Evolutionary conservation across 306 rosid species (phyloP).

Genomic region (Glycine tomentella): DNA sequence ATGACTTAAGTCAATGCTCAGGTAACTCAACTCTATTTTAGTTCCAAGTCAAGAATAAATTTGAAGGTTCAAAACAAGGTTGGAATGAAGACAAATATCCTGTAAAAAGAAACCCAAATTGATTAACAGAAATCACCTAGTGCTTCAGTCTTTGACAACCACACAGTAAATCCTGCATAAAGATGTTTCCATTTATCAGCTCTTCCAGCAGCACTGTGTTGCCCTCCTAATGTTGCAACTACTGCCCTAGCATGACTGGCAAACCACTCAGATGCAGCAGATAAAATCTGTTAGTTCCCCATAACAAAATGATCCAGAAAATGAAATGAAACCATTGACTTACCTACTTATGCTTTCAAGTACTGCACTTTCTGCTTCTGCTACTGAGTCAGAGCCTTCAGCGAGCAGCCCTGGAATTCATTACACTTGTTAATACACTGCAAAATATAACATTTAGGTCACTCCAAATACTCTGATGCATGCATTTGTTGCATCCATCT

Average conservation of each 20-base stretch:
- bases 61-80: slow-evolving; percentile 43
- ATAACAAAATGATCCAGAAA: neutral
- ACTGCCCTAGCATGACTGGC: slow-evolving; percentile 82
- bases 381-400: slow-evolving; percentile 80
- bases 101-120: slow-evolving; percentile 11
- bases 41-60: slow-evolving; percentile 19
- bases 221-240: slow-evolving; percentile 82
- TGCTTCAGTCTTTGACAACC: slow-evolving; percentile 91
- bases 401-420: slow-evolving; percentile 78
- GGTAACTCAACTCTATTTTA: slow-evolving; percentile 10
- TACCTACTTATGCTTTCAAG: slow-evolving; percentile 94
- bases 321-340: slow-evolving; percentile 33
- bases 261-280: slow-evolving; percentile 41
- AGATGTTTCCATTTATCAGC: slow-evolving; percentile 84
- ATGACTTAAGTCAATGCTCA: slow-evolving; percentile 9
- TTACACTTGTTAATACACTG: slow-evolving; percentile 53
- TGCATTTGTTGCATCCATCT: slow-evolving; percentile 14
- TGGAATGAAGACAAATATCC: slow-evolving; percentile 22
- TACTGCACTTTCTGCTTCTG: slow-evolving; percentile 76
- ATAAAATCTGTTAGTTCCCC: slow-evolving; percentile 19
- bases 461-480: slow-evolving; percentile 30
- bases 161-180: slow-evolving; percentile 84
- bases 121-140: slow-evolving; percentile 54
- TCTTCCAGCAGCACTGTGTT: slow-evolving; percentile 70
- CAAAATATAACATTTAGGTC: slow-evolving; percentile 50